A percentile compares a stretch with the other conserved stretches of the same genome.
phyloP scores from a whole-genome alignment of 2,329 filamentous ascomycete genomes.

The Domatiomyces globalis region DNA sequence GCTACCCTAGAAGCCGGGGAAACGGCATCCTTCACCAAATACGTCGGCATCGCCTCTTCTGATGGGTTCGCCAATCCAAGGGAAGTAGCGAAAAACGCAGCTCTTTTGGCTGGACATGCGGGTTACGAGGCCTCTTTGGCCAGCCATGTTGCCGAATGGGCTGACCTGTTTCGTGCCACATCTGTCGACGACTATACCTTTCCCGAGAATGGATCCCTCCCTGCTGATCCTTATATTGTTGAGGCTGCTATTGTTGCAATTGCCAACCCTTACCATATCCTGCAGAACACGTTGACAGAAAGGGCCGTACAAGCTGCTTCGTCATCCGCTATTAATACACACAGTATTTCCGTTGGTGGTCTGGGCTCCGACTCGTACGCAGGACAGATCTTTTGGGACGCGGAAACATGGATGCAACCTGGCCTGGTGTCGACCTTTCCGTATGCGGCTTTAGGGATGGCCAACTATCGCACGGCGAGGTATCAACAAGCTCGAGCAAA shows the following conservation, averaged over 20 bases:
- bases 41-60: slow-evolving; percentile 51
- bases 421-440: slow-evolving; percentile 52
- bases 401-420: slow-evolving; percentile 55
- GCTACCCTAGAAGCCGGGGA: slow-evolving; percentile 40
- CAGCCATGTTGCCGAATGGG: slow-evolving; percentile 50
- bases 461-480: slow-evolving; percentile 47
- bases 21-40: slow-evolving; percentile 48
- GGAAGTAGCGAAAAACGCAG: slow-evolving; percentile 41
- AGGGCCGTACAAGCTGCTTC: slow-evolving; percentile 38
- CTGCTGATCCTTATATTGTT: slow-evolving; percentile 41
- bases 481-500: slow-evolving; percentile 48
- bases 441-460: slow-evolving; percentile 46
- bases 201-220: slow-evolving; percentile 43
- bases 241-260: slow-evolving; percentile 38
- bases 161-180: slow-evolving; percentile 42
- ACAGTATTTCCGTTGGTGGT: slow-evolving; percentile 56
- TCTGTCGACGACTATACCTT: slow-evolving; percentile 50
- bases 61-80: slow-evolving; percentile 51
- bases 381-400: slow-evolving; percentile 52
- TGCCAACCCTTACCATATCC: slow-evolving; percentile 33
- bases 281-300: slow-evolving; percentile 37
- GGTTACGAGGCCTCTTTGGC: slow-evolving; percentile 44
- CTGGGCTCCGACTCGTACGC: slow-evolving; percentile 54
- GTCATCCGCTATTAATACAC: slow-evolving; percentile 40
- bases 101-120: slow-evolving; percentile 32